Base-by-base conservation (phyloP, 805 yeast species). In the Kuraishia ogatae region DNA sequence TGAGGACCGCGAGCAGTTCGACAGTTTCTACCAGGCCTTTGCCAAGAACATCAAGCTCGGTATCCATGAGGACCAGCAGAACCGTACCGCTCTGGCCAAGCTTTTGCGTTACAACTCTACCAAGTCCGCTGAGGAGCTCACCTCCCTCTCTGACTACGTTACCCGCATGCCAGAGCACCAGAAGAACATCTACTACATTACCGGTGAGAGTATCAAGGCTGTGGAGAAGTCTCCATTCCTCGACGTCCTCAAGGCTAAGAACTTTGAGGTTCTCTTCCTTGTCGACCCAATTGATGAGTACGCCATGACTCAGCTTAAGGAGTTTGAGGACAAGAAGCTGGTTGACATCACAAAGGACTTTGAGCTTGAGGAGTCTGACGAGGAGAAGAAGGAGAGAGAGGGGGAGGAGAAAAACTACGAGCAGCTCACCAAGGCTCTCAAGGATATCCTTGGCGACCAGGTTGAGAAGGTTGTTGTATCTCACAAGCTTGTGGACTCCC, bases 101-200 rank as follows among this genome's bases (percentile, higher is more conserved):
- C 83, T 94, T 71, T 83, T 94, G 78, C 88, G 99, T 81, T 94
- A 83, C 87, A 82, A 91, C 87, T 91, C 98, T 56, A 92, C 98
- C 71, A 93, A 92, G 82, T 86, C 97, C 62, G 71, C 83, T 66
- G 99, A 93, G 71, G 99, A 94, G 81, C 73, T 81, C 74, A 93
- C 97, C 64, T 93, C 98, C 47, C 83, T 94, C 70, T 77, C 96
- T 64, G 99, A 94, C 80, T 94, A 94, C 80, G 96, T 94, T 62
- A 93, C 98, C 64, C 89, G 98, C 80, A 94, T 94, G 99, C 97
- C 94, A 74, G 97, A 91, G 79, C 97, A 90, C 82, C 99, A 94
- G 83, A 92, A 94, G 94, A 94, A 94, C 83, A 89, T 94, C 71
- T 94, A 94, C 86, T 94, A 83, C 85, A 94, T 94, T 76, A 94